Conservation (phyloP, 2,329 filamentous ascomycete genomes). For the Didymella lethalis region DNA sequence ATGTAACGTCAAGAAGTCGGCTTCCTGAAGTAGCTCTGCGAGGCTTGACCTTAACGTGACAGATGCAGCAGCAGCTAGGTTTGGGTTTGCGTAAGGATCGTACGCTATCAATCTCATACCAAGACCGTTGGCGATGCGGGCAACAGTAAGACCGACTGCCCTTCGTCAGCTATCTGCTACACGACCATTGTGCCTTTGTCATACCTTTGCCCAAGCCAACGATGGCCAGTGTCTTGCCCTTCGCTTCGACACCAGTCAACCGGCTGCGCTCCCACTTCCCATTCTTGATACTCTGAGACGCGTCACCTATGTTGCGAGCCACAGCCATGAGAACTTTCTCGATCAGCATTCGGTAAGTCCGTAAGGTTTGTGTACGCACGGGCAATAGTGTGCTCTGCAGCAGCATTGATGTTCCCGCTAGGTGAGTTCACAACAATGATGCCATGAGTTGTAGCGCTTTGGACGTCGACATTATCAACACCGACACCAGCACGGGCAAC, state of each 20-base stretch:
- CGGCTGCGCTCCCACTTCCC: conserved; percentile 78
- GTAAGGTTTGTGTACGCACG: conserved; percentile 36
- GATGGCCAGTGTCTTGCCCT: conserved; percentile 77
- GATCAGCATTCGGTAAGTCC: conserved; percentile 33
- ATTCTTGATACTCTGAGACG: conserved; percentile 72
- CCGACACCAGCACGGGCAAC: conserved; percentile 81
- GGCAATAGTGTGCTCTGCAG: conserved; percentile 78
- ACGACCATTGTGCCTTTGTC: neutral
- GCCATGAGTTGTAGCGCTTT: conserved; percentile 73
- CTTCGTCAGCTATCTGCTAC: conserved; percentile 22
- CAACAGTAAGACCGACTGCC: conserved; percentile 76
- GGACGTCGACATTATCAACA: conserved; percentile 82
- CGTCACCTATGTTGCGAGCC: conserved; percentile 76
- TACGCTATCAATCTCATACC: conserved; percentile 79
- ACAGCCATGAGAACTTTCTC: conserved; percentile 70
- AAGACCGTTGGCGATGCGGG: conserved; percentile 77
- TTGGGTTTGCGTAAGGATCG: conserved; percentile 78
- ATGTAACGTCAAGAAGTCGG: conserved; percentile 82
- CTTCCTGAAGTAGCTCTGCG: conserved; percentile 67
- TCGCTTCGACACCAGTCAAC: conserved; percentile 79
- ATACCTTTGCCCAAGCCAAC: conserved; percentile 80
- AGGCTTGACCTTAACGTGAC: conserved; percentile 69
- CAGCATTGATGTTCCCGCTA: conserved; percentile 80
- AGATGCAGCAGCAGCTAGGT: conserved; percentile 73
- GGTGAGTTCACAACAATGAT: conserved; percentile 84